phyloP scores from a whole-genome alignment of 202 grass and related monocot species.

The Hordeum pubiflorum region DNA sequence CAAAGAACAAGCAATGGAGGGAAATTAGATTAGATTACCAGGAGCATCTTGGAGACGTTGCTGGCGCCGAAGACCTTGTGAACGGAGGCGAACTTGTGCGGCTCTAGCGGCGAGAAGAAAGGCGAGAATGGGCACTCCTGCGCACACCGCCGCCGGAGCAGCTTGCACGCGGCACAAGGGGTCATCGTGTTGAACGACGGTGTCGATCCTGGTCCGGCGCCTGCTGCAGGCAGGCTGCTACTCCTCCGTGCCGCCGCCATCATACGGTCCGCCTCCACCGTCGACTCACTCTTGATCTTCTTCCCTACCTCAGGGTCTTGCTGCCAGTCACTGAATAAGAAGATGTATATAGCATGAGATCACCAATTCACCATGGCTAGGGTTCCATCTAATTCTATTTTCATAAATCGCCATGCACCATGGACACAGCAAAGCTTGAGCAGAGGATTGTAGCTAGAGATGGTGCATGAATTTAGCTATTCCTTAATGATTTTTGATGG shows the following conservation, averaged over 20 bases:
- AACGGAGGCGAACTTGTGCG: constrained; percentile 79
- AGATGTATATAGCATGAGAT: constrained; percentile 5
- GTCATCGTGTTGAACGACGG: constrained; percentile 50
- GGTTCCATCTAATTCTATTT: constrained; percentile 1
- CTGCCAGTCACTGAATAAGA: constrained; percentile 52
- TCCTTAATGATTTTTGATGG: not conserved
- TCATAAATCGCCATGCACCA: not conserved
- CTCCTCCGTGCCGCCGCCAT: constrained; percentile 52
- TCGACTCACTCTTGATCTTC: constrained; percentile 68
- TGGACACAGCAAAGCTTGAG: constrained; percentile 1
- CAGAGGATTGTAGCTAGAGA: not conserved
- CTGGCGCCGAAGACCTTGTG: constrained; percentile 96
- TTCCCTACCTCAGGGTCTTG: constrained; percentile 57
- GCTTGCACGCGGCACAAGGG: constrained; percentile 85
- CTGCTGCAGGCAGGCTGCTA: constrained; percentile 29
- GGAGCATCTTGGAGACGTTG: constrained; percentile 94
- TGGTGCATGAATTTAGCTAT: not conserved
- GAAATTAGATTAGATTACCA: constrained; percentile 34
- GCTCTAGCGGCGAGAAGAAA: constrained; percentile 90
- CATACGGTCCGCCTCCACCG: constrained; percentile 2
- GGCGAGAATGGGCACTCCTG: constrained; percentile 96
- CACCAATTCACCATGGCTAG: not conserved
- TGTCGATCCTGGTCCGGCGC: constrained; percentile 35
- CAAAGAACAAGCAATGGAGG: not conserved
- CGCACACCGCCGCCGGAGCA: constrained; percentile 77